Conservation (phyloP, 2,329 filamentous ascomycete species). For the Phyllachora maydis region DNA sequence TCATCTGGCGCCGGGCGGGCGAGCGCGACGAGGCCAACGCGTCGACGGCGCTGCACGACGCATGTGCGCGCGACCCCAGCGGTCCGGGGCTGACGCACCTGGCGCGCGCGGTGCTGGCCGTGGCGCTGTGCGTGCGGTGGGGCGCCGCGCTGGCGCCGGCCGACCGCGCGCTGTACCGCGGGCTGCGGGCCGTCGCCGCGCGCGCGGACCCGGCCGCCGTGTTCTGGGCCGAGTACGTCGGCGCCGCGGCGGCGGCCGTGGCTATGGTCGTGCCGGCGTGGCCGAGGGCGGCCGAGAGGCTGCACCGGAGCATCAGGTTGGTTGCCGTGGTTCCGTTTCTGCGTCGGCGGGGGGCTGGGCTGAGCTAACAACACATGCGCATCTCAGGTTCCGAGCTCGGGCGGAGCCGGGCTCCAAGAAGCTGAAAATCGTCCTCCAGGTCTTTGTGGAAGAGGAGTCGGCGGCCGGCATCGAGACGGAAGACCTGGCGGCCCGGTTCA, state of each 20-base stretch:
- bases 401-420: constrained; percentile 12
- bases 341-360: too few relatives aligned
- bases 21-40: constrained; percentile 32
- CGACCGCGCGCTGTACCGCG: constrained; percentile 20
- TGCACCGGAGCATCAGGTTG: constrained; percentile 18
- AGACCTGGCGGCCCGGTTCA: constrained; percentile 13
- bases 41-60: constrained; percentile 50
- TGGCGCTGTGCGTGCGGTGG: constrained; percentile 58
- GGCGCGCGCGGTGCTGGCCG: constrained; percentile 46
- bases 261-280: constrained; percentile 18
- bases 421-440: constrained; percentile 14
- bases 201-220: constrained; percentile 15
- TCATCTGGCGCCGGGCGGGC: constrained; percentile 30
- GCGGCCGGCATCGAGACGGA: constrained; percentile 12
- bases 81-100: constrained; percentile 57
- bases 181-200: constrained; percentile 19
- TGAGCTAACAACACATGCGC: neutral
- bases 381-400: constrained; percentile 6
- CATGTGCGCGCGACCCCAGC: constrained; percentile 45
- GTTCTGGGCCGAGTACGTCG: constrained; percentile 33
- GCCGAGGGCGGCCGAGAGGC: constrained; percentile 14
- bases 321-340: constrained; percentile 7
- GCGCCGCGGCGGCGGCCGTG: constrained; percentile 22
- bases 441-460: constrained; percentile 12
- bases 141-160: constrained; percentile 33